Base-by-base conservation (phyloP, 1,284 basidiomycete species). In the Apiotrichum sp. region DNA sequence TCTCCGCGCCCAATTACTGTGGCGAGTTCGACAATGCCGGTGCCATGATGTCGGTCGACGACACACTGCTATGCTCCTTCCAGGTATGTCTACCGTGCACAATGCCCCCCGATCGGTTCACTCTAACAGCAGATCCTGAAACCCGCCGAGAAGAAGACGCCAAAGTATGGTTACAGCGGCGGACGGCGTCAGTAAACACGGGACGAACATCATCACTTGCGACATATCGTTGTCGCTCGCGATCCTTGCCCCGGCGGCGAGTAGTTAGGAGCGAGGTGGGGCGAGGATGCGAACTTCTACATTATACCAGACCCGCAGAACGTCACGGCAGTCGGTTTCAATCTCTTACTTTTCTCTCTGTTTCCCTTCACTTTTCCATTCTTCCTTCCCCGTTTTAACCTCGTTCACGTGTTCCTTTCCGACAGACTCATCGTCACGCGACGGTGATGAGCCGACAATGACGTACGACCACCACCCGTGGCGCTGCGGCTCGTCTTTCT, bases 1-100 rank as follows among this genome's bases (percentile, higher is more conserved):
- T 98, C 80, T 95, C 90, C 14, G 95, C 95, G 56, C 96, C 95
- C 58, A 98, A 97, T 81, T 96, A 97, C 74, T 96, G 91, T 73
- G 92, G 91, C 69, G 91, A 96, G 80, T 98, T 98, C 71, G 96
- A 98, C 78, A 98, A 98, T 74, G 93, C 93, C 14, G 95, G 95
- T 42, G 95, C 95, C 33, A 98, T 98, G 95, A 98, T 98, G 96
- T 93, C 89, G 71, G 96, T 98, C 52, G 95, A 98, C 73, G 95
- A 98, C 79, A 97, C 93, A 7, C 77, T 98, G 64, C 78, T 98
- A 62, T 98, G 95, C 78, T 97, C 93, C 13, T 98, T 98, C 89
- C 93, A 97, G 79, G 91, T 93, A 22, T 38, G 53, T 41, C 36
- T 38, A 38, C 11, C n/a, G 7, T 7, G 13, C 36, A 38, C 36